Base-by-base conservation (phyloP, 1,139 yeast species). In the Yamadazyma diddensiae region DNA sequence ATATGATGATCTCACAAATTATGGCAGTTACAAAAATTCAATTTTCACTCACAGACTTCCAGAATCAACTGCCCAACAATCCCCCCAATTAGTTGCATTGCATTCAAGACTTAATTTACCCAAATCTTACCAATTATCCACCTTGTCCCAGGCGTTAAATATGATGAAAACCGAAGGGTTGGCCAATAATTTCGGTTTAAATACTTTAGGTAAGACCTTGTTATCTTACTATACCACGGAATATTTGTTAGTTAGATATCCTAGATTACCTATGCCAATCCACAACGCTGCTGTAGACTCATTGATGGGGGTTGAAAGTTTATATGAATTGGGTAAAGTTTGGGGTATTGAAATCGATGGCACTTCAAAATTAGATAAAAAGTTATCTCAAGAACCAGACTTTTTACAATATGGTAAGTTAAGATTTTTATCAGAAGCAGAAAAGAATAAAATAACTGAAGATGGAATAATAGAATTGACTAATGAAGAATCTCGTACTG, bases 271-370 rank as follows among this genome's bases (percentile, higher is more conserved):
- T 19, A 73, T 82, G 47, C 73, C 79, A 9, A 81, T 90, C 17
- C 75, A 87, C 41, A 78, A 80, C 47, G 74, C 79, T 18, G 88
- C 94, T 1, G 77, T 84, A 5, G 80, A 82, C 45, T 70, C 94
- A 5, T 83, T 77, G 52, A 70, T 82, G 57, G 85, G 92, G 2
- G 73, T 76, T 25, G 70, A 68, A 12, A 70, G 88, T 0, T 65
- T 92, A 40, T 64, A 75, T 26, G 73, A 71, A 30, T 63, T 88
- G 24, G 96, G 90, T 19, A 70, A 66, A 49, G 52, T 64, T 20
- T 92, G 97, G 97, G 98, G 98, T 59, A 80, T 92, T 34, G 92
- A 86, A 58, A 69, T 72, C 21, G 97, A 88, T 54, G 60, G 65
- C 15, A 62, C 79, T 9, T 64, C 85, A 16, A 71, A 81, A 29